Evolutionary conservation across 768 basidiomycete genomes (phyloP), one percentile per base, ranked within the genome.

Genomic region (Trametes meyenii): DNA sequence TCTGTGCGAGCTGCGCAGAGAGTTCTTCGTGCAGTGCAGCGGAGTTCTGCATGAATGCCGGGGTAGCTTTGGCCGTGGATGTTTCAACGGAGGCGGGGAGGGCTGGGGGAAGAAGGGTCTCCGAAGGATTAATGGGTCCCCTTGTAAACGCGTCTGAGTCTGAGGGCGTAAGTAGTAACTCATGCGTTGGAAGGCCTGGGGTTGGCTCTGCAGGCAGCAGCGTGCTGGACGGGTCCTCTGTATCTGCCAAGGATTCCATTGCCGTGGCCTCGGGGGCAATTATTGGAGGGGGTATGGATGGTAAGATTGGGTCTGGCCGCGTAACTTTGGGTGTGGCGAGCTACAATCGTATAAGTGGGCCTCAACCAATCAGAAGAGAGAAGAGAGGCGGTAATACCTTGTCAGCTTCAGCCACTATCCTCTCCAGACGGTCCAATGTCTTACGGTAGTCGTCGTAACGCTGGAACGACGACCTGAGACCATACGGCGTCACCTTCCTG

Each of bases 1-100:
- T 98, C 58, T 85, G 73, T 0, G 86, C 87, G 24, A 96, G 83
- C 68, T 92, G 88, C 10, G 78, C 78, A 0, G 90, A 82, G 49
- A 96, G 83, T 23, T 90, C 84, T 52, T 92, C 83, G 24, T 96
- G 94, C 2, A 89, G 75, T 0, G 81, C 79, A 38, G 72, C 81
- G n/a, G 88, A 83, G 61, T 84, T 82, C 67, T 84, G 81, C 23
- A 83, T 73, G 67, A 79, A 76, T 4, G 78, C 74, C 3, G 78
- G 77, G 0, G 60, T 45, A 4, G 61, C 54, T 29, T 59, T 23
- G 1, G 60, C 23, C 8, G 62, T 33, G 14, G 64, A 43, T 38
- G 49, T 60, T 44, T 59, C 54, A 19, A 43, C 40, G 4, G 64
- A 21, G 12, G 64, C 50, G 13, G 74, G 75, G 36, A 75, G 59